phyloP scores from a whole-genome alignment of 2,329 filamentous ascomycete species.

The Apiospora koreana region DNA sequence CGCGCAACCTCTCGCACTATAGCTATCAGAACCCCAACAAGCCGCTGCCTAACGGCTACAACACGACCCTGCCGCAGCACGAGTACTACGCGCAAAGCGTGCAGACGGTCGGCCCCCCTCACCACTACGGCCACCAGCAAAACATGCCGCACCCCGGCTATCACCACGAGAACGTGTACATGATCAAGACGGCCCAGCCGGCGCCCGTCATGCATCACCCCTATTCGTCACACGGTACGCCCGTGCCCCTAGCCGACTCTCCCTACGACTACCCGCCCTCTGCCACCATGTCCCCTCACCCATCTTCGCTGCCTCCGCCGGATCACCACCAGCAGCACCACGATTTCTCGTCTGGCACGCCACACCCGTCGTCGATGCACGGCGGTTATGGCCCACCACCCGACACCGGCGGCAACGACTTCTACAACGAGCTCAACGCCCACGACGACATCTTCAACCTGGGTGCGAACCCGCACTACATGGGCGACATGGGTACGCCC shows the following conservation, averaged over 20 bases:
- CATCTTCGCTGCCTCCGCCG: not conserved
- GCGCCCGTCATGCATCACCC: conserved; percentile 2
- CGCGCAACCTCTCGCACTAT: conserved; percentile 18
- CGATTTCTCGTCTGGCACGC: not conserved
- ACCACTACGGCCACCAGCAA: conserved; percentile 1
- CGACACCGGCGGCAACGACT: conserved; percentile 1
- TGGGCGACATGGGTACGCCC: conserved; percentile 4
- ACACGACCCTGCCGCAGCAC: not conserved
- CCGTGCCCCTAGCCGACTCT: not conserved
- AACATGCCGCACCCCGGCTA: conserved; percentile 8
- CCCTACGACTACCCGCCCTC: conserved; percentile 8
- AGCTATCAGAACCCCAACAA: conserved; percentile 1
- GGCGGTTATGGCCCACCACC: not conserved
- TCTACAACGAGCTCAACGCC: conserved; percentile 6
- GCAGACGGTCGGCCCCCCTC: not conserved
- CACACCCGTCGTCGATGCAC: not conserved
- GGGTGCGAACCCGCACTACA: not conserved
- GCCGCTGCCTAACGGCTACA: not conserved
- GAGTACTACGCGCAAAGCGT: conserved; percentile 7
- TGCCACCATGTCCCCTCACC: not conserved
- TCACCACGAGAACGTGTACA: conserved; percentile 11
- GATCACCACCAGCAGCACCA: not conserved
- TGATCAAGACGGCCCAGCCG: conserved; percentile 2
- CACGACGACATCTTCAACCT: conserved; percentile 3
- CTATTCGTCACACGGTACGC: conserved; percentile 8